Evolutionary conservation across 1,284 basidiomycete species (phyloP).

Genomic region (Retiboletus fuscus): DNA sequence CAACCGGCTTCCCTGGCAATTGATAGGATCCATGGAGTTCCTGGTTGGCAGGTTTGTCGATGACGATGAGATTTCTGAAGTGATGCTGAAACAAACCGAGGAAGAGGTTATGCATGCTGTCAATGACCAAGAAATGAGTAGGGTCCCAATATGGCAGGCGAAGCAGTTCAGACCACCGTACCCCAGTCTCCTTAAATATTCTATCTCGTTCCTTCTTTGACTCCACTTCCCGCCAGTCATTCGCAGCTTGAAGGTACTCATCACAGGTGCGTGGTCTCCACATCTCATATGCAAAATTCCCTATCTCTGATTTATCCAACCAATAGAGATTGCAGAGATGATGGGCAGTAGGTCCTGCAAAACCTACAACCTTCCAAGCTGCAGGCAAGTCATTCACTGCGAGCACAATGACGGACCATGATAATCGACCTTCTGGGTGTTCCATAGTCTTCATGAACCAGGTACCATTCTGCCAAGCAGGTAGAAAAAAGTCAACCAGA

Average conservation of each 20-base stretch:
- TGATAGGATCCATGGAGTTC: neutral
- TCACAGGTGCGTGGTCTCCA: neutral
- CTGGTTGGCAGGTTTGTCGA: neutral
- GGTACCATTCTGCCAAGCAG: neutral
- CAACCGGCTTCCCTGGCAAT: neutral
- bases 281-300: neutral
- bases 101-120: constrained; percentile 54
- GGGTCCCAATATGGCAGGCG: constrained; percentile 55
- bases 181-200: neutral
- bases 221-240: neutral
- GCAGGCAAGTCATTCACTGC: neutral
- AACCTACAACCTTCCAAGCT: neutral
- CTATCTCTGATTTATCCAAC: neutral
- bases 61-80: neutral
- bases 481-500: neutral
- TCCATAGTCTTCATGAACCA: neutral
- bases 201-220: neutral
- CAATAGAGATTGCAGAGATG: neutral
- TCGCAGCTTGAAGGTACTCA: neutral
- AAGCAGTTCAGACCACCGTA: constrained; percentile 52
- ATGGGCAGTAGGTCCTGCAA: neutral
- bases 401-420: neutral
- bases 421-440: neutral
- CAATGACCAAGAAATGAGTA: constrained; percentile 44
- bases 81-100: neutral